A percentile compares a stretch with the other conserved stretches of the same genome.
Evolutionary conservation across 371 early-diverging fungal genomes (phyloP).

Genomic region (Apophysomyces variabilis): DNA sequence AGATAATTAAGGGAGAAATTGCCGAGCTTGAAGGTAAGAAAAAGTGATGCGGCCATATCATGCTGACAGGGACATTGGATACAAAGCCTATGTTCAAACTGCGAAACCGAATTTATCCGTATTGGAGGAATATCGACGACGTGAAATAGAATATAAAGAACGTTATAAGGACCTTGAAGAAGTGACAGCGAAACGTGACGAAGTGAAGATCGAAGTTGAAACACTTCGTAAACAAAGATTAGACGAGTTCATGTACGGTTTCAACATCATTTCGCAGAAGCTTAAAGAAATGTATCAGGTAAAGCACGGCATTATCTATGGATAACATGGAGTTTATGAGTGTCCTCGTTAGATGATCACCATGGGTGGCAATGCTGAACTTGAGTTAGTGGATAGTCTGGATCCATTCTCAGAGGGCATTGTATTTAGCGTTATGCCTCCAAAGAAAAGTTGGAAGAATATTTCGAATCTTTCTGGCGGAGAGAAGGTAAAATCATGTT

Average conservation of each 20-base stretch:
- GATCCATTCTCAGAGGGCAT: conserved; percentile 99
- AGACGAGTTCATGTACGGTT: conserved; percentile 97
- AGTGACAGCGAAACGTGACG: conserved; percentile 75
- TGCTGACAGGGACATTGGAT: background rate
- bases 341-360: conserved; percentile 85
- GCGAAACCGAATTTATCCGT: conserved; percentile 90
- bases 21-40: conserved; percentile 52
- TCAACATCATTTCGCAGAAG: conserved; percentile 91
- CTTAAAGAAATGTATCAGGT: conserved; percentile 99
- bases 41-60: background rate
- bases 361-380: conserved; percentile 99
- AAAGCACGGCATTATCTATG: background rate
- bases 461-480: conserved; percentile 99
- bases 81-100: conserved; percentile 61
- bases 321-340: background rate
- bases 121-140: conserved; percentile 84
- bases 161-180: conserved; percentile 80
- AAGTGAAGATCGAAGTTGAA: conserved; percentile 76
- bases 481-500: conserved; percentile 82
- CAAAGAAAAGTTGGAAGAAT: conserved; percentile 99
- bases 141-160: conserved; percentile 73
- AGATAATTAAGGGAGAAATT: conserved; percentile 45
- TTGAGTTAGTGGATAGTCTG: conserved; percentile 99
- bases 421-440: conserved; percentile 99
- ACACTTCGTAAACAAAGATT: conserved; percentile 80